Evolutionary conservation across 495 filamentous ascomycete genomes (phyloP).

Genomic region (Apodospora peruviana): DNA sequence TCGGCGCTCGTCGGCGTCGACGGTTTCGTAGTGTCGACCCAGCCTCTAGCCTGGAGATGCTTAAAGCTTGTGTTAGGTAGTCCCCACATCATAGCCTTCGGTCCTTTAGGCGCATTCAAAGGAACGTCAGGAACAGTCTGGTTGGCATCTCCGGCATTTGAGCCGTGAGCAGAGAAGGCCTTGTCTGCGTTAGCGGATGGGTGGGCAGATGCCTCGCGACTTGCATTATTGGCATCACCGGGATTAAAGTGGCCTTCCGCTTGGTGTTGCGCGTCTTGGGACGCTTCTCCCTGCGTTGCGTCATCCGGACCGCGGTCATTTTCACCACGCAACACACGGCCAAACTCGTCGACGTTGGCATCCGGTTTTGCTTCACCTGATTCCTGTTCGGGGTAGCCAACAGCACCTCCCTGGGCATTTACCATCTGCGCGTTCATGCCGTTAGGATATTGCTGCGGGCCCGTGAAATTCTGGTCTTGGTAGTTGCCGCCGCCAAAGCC

Average conservation of each 20-base stretch:
- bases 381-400: slow-evolving; percentile 6
- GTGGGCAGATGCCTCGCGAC: background rate
- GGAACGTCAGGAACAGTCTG: slow-evolving; percentile 39
- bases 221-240: slow-evolving; percentile 2
- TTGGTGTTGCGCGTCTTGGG: slow-evolving; percentile 22
- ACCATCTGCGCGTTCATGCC: slow-evolving; percentile 10
- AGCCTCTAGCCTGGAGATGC: slow-evolving; percentile 45
- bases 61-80: slow-evolving; percentile 67
- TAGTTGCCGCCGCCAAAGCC: slow-evolving; percentile 16
- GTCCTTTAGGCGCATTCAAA: slow-evolving; percentile 76
- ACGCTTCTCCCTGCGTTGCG: background rate
- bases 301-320: slow-evolving; percentile 5
- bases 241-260: slow-evolving; percentile 14
- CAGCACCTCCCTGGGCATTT: slow-evolving; percentile 8
- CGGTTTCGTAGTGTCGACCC: slow-evolving; percentile 33
- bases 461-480: slow-evolving; percentile 22
- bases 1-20: slow-evolving; percentile 29
- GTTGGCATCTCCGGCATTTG: slow-evolving; percentile 3
- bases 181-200: slow-evolving; percentile 2
- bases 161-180: background rate
- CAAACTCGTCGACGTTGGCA: slow-evolving; percentile 48
- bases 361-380: slow-evolving; percentile 12
- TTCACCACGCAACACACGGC: slow-evolving; percentile 37
- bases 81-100: slow-evolving; percentile 88
- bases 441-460: slow-evolving; percentile 9